A percentile compares a stretch with the other conserved stretches of the same genome.
phyloP scores from a whole-genome alignment of 306 rosid species.

The Lotus japonicus region DNA sequence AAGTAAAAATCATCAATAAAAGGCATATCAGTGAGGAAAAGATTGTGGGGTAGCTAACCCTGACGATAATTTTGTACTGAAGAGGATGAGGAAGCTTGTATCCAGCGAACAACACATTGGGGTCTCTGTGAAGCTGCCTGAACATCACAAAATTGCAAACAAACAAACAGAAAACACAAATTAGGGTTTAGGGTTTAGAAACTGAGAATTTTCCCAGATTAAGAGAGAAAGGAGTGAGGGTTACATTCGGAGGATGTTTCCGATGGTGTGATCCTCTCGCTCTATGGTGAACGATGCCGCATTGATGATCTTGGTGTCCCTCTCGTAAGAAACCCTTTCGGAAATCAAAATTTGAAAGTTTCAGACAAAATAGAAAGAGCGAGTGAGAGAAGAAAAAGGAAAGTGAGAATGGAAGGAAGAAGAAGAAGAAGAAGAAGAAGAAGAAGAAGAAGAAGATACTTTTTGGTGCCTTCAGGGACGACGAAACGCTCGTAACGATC shows the following conservation, averaged over 20 bases:
- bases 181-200: constrained; percentile 3
- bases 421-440: not conserved
- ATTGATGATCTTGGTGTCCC: constrained; percentile 89
- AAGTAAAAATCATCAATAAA: not conserved
- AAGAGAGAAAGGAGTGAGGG: not conserved
- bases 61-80: constrained; percentile 74
- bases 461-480: constrained; percentile 91
- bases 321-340: constrained; percentile 79
- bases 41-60: constrained; percentile 44
- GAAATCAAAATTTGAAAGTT: not conserved
- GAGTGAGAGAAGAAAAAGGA: not conserved
- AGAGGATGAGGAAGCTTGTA: constrained; percentile 97
- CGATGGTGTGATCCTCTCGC: constrained; percentile 91
- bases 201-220: not conserved
- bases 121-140: constrained; percentile 88
- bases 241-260: constrained; percentile 88
- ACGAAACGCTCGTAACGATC: constrained; percentile 96
- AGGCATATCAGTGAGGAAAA: not conserved
- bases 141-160: not conserved
- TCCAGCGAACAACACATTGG: constrained; percentile 78
- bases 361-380: not conserved
- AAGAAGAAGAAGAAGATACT: constrained; percentile 20
- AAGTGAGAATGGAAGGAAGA: not conserved
- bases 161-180: not conserved
- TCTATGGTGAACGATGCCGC: constrained; percentile 82